Conservation (phyloP, 805 yeast genomes). For the Dipodascus albidus region DNA sequence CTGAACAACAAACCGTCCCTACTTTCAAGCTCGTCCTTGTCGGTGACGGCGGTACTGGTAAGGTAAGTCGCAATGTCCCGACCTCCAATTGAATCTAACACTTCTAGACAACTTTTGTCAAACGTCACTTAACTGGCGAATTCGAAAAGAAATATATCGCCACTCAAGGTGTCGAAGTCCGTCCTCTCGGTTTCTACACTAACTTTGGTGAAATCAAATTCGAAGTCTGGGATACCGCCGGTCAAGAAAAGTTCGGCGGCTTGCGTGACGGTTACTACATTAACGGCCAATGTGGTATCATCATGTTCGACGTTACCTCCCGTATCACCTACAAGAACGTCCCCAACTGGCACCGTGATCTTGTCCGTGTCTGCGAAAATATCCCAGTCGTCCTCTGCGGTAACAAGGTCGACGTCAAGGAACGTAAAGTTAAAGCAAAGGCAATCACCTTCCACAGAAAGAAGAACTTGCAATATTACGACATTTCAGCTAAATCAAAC, state of each 20-base stretch:
- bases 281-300: constrained; percentile 99
- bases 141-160: constrained; percentile 98
- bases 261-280: constrained; percentile 99
- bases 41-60: constrained; percentile 99
- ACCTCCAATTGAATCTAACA: too few relatives aligned
- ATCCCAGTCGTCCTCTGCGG: constrained; percentile 98
- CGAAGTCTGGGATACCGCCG: constrained; percentile 99
- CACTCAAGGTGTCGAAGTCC: constrained; percentile 98
- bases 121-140: constrained; percentile 98
- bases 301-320: constrained; percentile 98
- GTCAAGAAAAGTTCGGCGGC: constrained; percentile 99
- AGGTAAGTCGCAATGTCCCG: constrained; percentile 35
- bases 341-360: constrained; percentile 99
- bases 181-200: constrained; percentile 96
- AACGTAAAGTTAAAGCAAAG: constrained; percentile 99
- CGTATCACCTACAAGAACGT: constrained; percentile 99
- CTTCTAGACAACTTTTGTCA: constrained; percentile 96
- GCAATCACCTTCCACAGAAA: constrained; percentile 99
- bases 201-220: constrained; percentile 97
- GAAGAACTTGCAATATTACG: constrained; percentile 99
- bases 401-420: constrained; percentile 99
- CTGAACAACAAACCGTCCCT: constrained; percentile 49
- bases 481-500: constrained; percentile 98
- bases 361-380: constrained; percentile 99
- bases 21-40: constrained; percentile 96